phyloP scores from a whole-genome alignment of 495 filamentous ascomycete genomes.

The Lasiosphaeria miniovina region DNA sequence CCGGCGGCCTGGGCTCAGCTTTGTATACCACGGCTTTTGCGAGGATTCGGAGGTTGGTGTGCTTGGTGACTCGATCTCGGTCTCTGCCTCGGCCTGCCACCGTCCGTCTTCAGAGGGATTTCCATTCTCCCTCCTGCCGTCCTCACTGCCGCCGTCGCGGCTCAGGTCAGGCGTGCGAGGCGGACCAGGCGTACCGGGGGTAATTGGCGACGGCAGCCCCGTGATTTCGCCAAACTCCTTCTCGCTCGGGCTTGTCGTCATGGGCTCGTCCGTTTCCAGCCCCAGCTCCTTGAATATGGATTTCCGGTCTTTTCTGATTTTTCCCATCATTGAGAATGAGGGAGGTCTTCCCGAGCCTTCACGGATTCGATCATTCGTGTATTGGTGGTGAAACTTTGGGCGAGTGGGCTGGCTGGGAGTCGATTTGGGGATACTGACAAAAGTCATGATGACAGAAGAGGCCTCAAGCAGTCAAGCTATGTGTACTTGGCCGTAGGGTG shows the following conservation, averaged over 20 bases:
- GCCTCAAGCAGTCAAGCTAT: not conserved
- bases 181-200: not conserved
- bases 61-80: slow-evolving; percentile 12
- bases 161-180: not conserved
- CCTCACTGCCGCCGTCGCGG: slow-evolving; percentile 12
- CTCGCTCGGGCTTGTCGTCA: slow-evolving; percentile 17
- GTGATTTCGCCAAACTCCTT: slow-evolving; percentile 27
- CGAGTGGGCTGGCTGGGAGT: slow-evolving; percentile 19
- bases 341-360: slow-evolving; percentile 36
- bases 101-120: slow-evolving; percentile 6
- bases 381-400: slow-evolving; percentile 46
- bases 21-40: slow-evolving; percentile 37
- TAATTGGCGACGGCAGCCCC: slow-evolving; percentile 20
- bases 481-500: not conserved
- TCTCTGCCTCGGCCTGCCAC: not conserved
- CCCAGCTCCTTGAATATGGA: slow-evolving; percentile 49
- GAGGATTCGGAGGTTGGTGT: slow-evolving; percentile 15
- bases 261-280: slow-evolving; percentile 34
- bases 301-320: slow-evolving; percentile 37
- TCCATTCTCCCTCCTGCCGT: slow-evolving; percentile 14
- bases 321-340: slow-evolving; percentile 32
- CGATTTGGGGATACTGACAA: slow-evolving; percentile 21
- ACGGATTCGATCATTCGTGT: slow-evolving; percentile 44
- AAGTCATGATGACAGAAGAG: slow-evolving; percentile 26
- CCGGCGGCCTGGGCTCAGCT: slow-evolving; percentile 32